Conservation (phyloP, 1,284 basidiomycete genomes). For the Ceratobasidium sp. region DNA sequence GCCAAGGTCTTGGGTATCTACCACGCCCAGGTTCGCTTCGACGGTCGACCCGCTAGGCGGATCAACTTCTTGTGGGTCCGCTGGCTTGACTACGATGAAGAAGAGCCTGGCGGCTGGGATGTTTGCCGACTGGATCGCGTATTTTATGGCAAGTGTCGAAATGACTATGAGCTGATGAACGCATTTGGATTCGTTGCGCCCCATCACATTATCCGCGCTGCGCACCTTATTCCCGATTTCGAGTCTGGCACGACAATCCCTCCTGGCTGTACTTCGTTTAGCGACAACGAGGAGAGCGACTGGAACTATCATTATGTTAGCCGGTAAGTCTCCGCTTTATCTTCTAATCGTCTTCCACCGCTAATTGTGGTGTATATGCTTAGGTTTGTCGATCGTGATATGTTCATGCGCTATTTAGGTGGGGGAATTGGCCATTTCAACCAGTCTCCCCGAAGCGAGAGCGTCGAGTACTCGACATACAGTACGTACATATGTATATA, state of each 20-base stretch:
- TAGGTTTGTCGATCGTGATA: constrained; percentile 49
- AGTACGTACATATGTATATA: neutral
- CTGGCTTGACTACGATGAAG: constrained; percentile 46
- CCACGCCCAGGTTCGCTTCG: constrained; percentile 46
- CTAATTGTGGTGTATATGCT: too few relatives aligned
- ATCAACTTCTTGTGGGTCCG: constrained; percentile 49
- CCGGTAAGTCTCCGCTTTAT: constrained; percentile 41
- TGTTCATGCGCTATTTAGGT: constrained; percentile 47
- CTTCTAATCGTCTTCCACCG: too few relatives aligned
- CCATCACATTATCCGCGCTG: constrained; percentile 49
- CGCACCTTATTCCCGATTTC: constrained; percentile 51
- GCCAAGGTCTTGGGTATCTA: constrained; percentile 50
- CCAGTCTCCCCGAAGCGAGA: constrained; percentile 44
- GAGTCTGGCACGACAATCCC: too few relatives aligned
- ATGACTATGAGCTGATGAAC: constrained; percentile 8
- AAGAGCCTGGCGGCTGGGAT: constrained; percentile 43
- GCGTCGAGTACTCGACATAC: constrained; percentile 11
- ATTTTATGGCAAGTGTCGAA: constrained; percentile 47
- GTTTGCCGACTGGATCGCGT: constrained; percentile 48
- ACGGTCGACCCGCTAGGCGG: neutral
- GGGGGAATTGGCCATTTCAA: constrained; percentile 46
- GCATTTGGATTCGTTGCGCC: constrained; percentile 57
- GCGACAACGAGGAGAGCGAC: too few relatives aligned
- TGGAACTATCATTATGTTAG: constrained; percentile 45
- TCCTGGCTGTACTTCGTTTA: too few relatives aligned